Base-by-base conservation (phyloP, 495 filamentous ascomycete genomes). In the Aspergillus bridgeri region DNA sequence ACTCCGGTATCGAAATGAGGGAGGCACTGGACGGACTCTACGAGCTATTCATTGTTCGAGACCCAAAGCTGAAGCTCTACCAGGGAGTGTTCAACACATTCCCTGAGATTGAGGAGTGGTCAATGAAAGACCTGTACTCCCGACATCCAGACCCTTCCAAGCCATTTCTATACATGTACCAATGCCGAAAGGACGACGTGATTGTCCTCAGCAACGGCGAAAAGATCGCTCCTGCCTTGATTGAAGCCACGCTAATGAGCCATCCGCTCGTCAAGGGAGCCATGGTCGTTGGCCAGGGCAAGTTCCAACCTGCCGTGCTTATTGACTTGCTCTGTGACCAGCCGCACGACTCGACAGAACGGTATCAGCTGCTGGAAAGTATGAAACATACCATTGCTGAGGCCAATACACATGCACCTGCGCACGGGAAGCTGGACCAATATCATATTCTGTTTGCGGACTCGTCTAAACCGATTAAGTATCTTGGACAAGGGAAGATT, bases 141-240 rank as follows among this genome's bases (percentile, higher is more conserved):
- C 53, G 29, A 17, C 61, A 63, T 45, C 60, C 60, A 3, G 48
- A 38, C 1, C 53, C 51, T 1, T 11, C 53, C 15, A 44, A 55
- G 5, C 50, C 45, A 5, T 60, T 53, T 49, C 47, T 49, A 19
- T 63, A 57, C 46, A 24, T 47, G 13, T 49, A 53, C 60, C 23
- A 25, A 29, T 25, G 48, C 8, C 53, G 84, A 83, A 59, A 42
- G 1, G 61, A 63, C 51, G 83, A 84, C 63, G 71, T 86, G 56
- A 79, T 88, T 48, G 81, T 86, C n/a, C 78, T 86, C 59, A 78
- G 75, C 6, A 85, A 79, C 63, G 84, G 81, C 23, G 82, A 85
- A 67, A 88, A 85, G 65, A 62, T 84, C 6, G 83, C 86, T 59
- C 83, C 84, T 2, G 66, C 80, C 7, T 67, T 68, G 4, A 75